Evolutionary conservation across 352 stramenopile species (phyloP), one percentile per base, ranked within the genome.

Genomic region (Phytophthora podocarpi): DNA sequence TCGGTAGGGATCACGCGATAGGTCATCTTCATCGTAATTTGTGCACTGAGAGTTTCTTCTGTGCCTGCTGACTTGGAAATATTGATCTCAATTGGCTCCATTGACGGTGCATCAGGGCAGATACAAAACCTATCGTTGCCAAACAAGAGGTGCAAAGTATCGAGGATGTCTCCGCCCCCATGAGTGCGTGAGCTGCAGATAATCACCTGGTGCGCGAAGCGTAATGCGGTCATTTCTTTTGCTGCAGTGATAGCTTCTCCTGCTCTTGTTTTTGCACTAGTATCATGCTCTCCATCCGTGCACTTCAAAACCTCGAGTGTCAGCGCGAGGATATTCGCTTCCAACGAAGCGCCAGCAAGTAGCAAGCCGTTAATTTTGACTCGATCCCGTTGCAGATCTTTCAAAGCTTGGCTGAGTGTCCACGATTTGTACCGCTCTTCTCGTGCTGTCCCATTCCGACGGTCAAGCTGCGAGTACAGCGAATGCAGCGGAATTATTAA

Each of bases 111-210:
- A 24, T 86, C 72, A 2, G 81, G 80, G 30, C 80, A 91, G 13
- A 91, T 74, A 50, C 64, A 87, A 46, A 76, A 82, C 8, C 72
- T 63, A 12, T 80, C 59, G 24, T 59, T 78, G 7, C 64, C 61
- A 42, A 91, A 69, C 18, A 87, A 54, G 1, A 86, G 32, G 21
- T 88, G 76, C 32, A 91, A 65, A 2, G 74, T 74, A 48, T 93
- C 81, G 5, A 89, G 62, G 34, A 92, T 89, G 42, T 92, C 83
- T 4, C 79, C 83, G 0, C 79, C 80, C 5, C 80, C 80, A 20
- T 87, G 69, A 3, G 80, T 92, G 4, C 83, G 77, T 20, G 80
- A 83, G 43, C 83, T 87, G 39, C 65, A 74, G 16, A 92, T 68
- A 9, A 92, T 66, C 13, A 92, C 62, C 31, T 86, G 67, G 9